Conservation (phyloP, 1,139 yeast genomes). For the Yamadazyma trypodendri region DNA sequence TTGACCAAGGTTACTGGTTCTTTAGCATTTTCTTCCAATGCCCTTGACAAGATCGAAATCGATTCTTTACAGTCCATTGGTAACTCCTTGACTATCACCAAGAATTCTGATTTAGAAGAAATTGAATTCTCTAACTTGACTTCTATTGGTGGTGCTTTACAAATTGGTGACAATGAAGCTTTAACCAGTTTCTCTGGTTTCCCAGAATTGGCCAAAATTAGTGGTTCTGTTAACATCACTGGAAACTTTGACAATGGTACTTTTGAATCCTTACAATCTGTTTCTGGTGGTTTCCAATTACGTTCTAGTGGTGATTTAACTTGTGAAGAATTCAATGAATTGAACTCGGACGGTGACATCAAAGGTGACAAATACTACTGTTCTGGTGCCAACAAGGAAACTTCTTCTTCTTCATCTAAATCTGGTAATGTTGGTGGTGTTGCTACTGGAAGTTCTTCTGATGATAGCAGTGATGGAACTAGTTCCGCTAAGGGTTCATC, state of each 20-base stretch:
- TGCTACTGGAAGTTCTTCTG: conserved; percentile 27
- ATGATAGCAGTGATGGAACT: conserved; percentile 16
- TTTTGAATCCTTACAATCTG: conserved; percentile 67
- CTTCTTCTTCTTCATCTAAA: conserved; percentile 46
- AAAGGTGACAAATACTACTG: conserved; percentile 89
- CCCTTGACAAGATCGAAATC: conserved; percentile 57
- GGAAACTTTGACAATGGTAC: conserved; percentile 84
- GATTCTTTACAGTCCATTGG: conserved; percentile 63
- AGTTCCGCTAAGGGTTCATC: conserved; percentile 21
- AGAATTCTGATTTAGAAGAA: conserved; percentile 70
- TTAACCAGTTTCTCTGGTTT: conserved; percentile 69
- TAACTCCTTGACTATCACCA: conserved; percentile 72
- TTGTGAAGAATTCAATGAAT: conserved; percentile 71
- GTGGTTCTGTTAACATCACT: conserved; percentile 80
- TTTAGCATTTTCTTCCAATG: conserved; percentile 68
- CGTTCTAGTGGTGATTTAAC: conserved; percentile 74
- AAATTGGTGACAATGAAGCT: conserved; percentile 76
- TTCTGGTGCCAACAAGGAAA: conserved; percentile 59
- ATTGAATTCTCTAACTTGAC: conserved; percentile 70
- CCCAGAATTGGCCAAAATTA: conserved; percentile 67
- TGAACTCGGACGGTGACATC: conserved; percentile 71
- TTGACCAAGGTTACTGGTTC: conserved; percentile 76
- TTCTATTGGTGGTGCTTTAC: conserved; percentile 83
- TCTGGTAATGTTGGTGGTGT: conserved; percentile 26
- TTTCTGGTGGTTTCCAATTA: conserved; percentile 88